Evolutionary conservation across 441 rosid species (phyloP), one percentile per base, ranked within the genome.

Genomic region (Populus tomentosa): DNA sequence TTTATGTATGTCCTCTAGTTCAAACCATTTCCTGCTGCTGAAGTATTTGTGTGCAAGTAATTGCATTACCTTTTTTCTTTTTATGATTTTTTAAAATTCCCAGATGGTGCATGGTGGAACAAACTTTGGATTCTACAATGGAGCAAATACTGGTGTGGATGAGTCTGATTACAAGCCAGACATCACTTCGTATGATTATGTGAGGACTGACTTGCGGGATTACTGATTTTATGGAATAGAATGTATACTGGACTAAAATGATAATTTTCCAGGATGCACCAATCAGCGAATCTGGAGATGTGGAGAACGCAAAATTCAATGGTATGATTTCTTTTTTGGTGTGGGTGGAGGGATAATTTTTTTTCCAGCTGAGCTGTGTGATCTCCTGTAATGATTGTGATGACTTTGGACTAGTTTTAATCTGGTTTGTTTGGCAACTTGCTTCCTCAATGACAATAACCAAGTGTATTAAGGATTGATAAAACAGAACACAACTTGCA

Each of bases 101-200:
- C 83, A 95, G 99, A 94, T 95, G 99, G 99, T 92, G 71, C 99
- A 95, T 77, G 99, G 99, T 74, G 99, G 99, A 79, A n/a, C n/a
- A n/a, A n/a, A 95, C 86, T 95, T 94, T 82, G 99, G 99, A 72
- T 95, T 95, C 86, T 94, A 92, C 65, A 92, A 80, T 80, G 99
- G 99, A 76, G 99, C 99, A 80, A 95, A 95, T 81, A 90, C 97
- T 69, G 97, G 92, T 75, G 61, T 65, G 3, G 83, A 79, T 65
- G 89, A 87, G 81, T 86, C 80, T 42, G 94, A 90, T 83, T 95
- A 92, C 86, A 90, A 95, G 83, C 89, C 99, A 32, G 99, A 95
- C 85, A 87, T 94, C 72, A 95, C 99, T 76, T 94, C 98, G 75
- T 95, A 95, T 84, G 99, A 95, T 85, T 95, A 95, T 84, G 99